phyloP scores from a whole-genome alignment of 2,329 filamentous ascomycete species.

The Erysiphe pulchra region DNA sequence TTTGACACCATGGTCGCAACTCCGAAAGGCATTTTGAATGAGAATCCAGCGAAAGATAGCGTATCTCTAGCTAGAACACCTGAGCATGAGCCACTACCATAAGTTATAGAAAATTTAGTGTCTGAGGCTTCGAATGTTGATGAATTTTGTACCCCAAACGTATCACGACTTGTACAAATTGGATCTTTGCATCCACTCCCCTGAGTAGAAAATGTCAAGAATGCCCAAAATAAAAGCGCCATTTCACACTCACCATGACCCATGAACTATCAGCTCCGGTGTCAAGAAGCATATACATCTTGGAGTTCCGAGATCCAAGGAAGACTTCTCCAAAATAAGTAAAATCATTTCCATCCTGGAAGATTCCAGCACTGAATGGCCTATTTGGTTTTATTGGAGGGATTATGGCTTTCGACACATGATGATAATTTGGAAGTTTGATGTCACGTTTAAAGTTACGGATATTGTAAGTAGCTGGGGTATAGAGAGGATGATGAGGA shows the following conservation, averaged over 20 bases:
- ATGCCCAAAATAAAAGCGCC: too few relatives aligned
- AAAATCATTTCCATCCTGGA: constrained; percentile 39
- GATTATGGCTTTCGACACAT: neutral
- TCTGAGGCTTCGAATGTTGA: constrained; percentile 28
- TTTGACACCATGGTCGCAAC: constrained; percentile 43
- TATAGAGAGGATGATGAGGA: too few relatives aligned
- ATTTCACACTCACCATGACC: constrained; percentile 41
- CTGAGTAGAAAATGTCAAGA: neutral
- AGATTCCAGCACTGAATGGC: constrained; percentile 22
- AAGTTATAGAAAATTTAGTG: constrained; percentile 35
- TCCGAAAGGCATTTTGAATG: constrained; percentile 41
- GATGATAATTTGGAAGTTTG: too few relatives aligned
- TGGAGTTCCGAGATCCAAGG: constrained; percentile 27
- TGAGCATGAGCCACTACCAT: constrained; percentile 51
- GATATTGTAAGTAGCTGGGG: too few relatives aligned
- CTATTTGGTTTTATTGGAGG: neutral
- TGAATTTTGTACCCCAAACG: constrained; percentile 41
- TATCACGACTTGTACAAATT: constrained; percentile 43
- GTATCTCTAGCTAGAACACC: constrained; percentile 42
- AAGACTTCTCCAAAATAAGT: constrained; percentile 35
- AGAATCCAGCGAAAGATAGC: constrained; percentile 38
- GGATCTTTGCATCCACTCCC: constrained; percentile 26
- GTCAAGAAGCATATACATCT: constrained; percentile 36
- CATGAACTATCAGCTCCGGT: constrained; percentile 51
- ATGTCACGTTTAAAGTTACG: too few relatives aligned